These are phyloP conservation scores for Sclerotiophoma versabilis DNA, from an alignment of 2,329 filamentous ascomycete species.

Conservation along the genomic window DNA sequence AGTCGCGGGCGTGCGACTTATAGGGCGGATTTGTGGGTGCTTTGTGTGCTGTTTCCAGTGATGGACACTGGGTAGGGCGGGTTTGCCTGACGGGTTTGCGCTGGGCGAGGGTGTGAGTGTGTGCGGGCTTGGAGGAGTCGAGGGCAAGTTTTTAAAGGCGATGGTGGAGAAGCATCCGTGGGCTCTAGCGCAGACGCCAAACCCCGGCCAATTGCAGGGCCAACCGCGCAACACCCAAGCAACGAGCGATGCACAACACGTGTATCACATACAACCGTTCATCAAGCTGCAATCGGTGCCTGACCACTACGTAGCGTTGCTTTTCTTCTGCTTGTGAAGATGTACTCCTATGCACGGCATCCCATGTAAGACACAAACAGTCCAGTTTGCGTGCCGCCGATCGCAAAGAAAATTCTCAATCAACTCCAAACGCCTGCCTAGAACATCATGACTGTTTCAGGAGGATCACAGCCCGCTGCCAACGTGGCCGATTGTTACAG, in stretches of 20 bases:
- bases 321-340: background rate
- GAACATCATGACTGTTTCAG: conserved; percentile 14
- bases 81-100: conserved; percentile 28
- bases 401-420: conserved; percentile 15
- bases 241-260: conserved; percentile 14
- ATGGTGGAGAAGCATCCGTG: conserved; percentile 20
- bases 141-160: conserved; percentile 16
- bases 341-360: background rate
- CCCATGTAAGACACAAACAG: conserved; percentile 3
- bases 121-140: conserved; percentile 21
- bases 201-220: conserved; percentile 9
- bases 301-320: background rate
- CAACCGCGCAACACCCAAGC: conserved; percentile 4
- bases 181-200: conserved; percentile 5
- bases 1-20: conserved; percentile 39
- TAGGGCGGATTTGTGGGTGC: conserved; percentile 21
- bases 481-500: conserved; percentile 4
- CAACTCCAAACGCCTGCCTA: conserved; percentile 9
- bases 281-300: background rate
- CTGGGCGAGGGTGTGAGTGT: conserved; percentile 27
- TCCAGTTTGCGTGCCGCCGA: conserved; percentile 3
- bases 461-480: background rate
- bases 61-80: conserved; percentile 27
- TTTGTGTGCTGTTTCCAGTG: conserved; percentile 28
- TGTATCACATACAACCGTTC: conserved; percentile 15